Evolutionary conservation across 768 basidiomycete genomes (phyloP).

Genomic region (Aureoboletus auriporus): DNA sequence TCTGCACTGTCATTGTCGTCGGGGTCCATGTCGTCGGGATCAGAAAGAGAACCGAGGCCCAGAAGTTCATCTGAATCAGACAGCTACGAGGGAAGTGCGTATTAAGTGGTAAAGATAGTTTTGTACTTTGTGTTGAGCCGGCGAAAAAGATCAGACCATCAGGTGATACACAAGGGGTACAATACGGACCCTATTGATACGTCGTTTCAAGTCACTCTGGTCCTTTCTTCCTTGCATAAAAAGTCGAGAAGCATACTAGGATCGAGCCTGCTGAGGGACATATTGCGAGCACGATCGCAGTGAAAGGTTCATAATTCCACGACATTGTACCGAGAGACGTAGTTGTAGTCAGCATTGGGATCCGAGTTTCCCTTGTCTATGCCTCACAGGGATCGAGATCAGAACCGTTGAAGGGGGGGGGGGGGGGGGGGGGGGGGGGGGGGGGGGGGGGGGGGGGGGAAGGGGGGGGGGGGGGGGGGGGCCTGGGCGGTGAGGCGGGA

Average conservation of each 20-base stretch:
- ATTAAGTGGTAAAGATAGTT: slow-evolving; percentile 80
- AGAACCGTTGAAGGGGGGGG: slow-evolving; percentile 18
- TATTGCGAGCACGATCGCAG: slow-evolving; percentile 96
- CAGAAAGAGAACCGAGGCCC: slow-evolving; percentile 81
- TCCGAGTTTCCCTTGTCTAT: slow-evolving; percentile 35
- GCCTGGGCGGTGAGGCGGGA: no score
- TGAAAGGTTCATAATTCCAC: slow-evolving; percentile 86
- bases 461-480: no score
- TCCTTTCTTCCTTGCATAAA: slow-evolving; percentile 78
- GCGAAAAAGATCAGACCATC: slow-evolving; percentile 3
- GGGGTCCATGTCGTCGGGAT: slow-evolving; percentile 58
- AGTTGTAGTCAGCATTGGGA: slow-evolving; percentile 50
- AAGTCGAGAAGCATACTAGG: slow-evolving; percentile 98
- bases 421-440: no score
- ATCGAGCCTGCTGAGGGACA: slow-evolving; percentile 85
- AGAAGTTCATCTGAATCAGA: slow-evolving; percentile 66
- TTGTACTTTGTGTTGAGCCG: slow-evolving; percentile 46
- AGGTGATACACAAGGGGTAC: background rate
- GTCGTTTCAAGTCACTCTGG: slow-evolving; percentile 74
- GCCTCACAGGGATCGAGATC: slow-evolving; percentile 38
- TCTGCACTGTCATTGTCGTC: slow-evolving; percentile 45
- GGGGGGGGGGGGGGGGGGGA: no score
- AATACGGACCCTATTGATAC: slow-evolving; percentile 66
- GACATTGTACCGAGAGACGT: slow-evolving; percentile 66
- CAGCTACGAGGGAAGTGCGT: slow-evolving; percentile 84